Evolutionary conservation across 257 asterid species (phyloP).

Genomic region (Fraxinus anomala): DNA sequence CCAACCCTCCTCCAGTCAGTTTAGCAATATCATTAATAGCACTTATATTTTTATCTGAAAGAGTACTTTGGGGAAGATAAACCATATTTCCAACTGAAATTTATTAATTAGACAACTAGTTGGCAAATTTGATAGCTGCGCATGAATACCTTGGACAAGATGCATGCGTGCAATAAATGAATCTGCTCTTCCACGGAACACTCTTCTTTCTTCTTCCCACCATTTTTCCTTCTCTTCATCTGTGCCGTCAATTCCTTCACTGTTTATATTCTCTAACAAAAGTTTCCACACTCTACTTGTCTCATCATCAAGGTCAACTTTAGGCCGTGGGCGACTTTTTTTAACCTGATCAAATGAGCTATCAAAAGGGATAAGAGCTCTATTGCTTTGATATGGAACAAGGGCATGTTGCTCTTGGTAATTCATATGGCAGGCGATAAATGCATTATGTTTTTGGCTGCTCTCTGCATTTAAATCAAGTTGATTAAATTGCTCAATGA

Average conservation of each 20-base stretch:
- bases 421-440: constrained; percentile 21
- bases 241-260: constrained; percentile 53
- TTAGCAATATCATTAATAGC: neutral
- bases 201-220: constrained; percentile 55
- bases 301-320: constrained; percentile 56
- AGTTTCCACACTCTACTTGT: constrained; percentile 58
- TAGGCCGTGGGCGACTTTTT: constrained; percentile 44
- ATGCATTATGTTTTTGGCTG: constrained; percentile 28
- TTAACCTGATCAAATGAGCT: constrained; percentile 22
- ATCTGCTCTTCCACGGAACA: constrained; percentile 54
- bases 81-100: neutral
- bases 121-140: constrained; percentile 3
- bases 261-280: constrained; percentile 50
- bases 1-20: neutral
- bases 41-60: neutral
- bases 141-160: constrained; percentile 52
- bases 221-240: constrained; percentile 49
- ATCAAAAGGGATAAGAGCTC: constrained; percentile 39
- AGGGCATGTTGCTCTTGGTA: constrained; percentile 35
- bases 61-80: neutral
- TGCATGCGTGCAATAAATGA: constrained; percentile 62
- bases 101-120: neutral
- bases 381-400: constrained; percentile 43
- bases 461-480: constrained; percentile 32
- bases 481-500: constrained; percentile 29